These are phyloP conservation scores for Spencermartinsiella ligniputridi DNA, from an alignment of 1,139 yeast genomes.

Conservation along the genomic window DNA sequence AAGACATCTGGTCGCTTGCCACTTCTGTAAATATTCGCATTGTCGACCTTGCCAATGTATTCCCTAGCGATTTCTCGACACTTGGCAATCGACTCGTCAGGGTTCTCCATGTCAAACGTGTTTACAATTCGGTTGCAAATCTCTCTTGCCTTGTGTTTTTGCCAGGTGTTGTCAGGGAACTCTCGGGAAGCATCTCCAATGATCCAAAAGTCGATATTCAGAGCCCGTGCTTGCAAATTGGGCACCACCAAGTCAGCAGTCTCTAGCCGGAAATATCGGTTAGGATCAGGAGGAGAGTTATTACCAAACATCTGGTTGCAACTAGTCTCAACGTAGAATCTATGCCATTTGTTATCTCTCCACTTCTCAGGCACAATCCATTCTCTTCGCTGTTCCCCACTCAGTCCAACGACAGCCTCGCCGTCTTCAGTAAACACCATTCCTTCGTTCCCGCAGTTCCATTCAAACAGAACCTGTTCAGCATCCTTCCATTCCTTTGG, in stretches of 20 bases:
- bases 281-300: constrained; percentile 62
- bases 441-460: constrained; percentile 89
- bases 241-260: constrained; percentile 80
- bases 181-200: constrained; percentile 90
- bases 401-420: constrained; percentile 72
- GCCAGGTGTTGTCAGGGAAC: constrained; percentile 68
- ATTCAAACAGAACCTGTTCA: constrained; percentile 60
- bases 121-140: constrained; percentile 79
- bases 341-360: constrained; percentile 42
- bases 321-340: constrained; percentile 79
- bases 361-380: constrained; percentile 61
- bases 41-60: constrained; percentile 65
- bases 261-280: constrained; percentile 62
- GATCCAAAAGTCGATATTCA: constrained; percentile 80
- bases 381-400: constrained; percentile 81
- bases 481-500: constrained; percentile 46
- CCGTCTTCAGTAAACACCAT: constrained; percentile 67
- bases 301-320: constrained; percentile 96
- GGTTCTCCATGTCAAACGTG: constrained; percentile 57
- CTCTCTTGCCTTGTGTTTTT: constrained; percentile 77
- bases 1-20: constrained; percentile 44
- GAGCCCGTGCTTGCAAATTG: constrained; percentile 70
- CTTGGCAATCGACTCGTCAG: constrained; percentile 43
- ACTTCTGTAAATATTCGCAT: constrained; percentile 54
- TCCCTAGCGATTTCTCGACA: constrained; percentile 66